These are phyloP conservation scores for Setaria italica DNA, from an alignment of 202 grass and related monocot genomes.

Conservation along the genomic window DNA sequence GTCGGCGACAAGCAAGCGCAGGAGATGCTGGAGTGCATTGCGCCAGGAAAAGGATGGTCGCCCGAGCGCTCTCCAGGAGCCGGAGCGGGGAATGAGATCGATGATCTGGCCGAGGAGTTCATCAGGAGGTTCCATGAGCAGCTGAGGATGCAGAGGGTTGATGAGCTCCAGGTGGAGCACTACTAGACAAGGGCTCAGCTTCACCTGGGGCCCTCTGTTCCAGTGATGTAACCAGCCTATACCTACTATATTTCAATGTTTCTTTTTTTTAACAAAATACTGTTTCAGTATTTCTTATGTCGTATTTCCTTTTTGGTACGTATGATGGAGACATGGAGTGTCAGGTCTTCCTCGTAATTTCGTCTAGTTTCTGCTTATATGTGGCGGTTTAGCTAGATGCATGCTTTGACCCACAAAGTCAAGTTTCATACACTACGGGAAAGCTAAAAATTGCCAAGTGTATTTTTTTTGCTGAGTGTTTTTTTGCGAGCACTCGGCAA, in stretches of 20 bases:
- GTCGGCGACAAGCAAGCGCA: background rate
- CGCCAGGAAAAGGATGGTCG: background rate
- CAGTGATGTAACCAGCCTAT: background rate
- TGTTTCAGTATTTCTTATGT: background rate
- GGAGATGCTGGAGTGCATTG: constrained; percentile 3
- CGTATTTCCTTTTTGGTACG: background rate
- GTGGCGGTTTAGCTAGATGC: background rate
- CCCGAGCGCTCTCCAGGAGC: background rate
- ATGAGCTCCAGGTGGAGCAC: background rate
- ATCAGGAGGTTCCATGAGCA: constrained; percentile 56
- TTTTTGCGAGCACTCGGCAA: no score
- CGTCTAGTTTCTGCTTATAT: background rate
- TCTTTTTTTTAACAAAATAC: background rate
- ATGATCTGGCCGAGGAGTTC: constrained; percentile 64
- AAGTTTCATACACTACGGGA: no score
- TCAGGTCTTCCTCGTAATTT: background rate
- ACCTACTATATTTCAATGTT: background rate
- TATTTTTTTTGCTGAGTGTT: no score
- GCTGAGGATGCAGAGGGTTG: constrained; percentile 33
- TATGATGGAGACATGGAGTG: background rate
- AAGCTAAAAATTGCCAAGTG: no score
- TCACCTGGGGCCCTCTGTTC: background rate
- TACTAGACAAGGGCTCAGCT: background rate
- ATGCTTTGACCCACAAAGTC: background rate
- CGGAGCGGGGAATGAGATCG: constrained; percentile 10